Conservation (phyloP, 1,284 basidiomycete genomes). For the Ceratobasidium sp. region DNA sequence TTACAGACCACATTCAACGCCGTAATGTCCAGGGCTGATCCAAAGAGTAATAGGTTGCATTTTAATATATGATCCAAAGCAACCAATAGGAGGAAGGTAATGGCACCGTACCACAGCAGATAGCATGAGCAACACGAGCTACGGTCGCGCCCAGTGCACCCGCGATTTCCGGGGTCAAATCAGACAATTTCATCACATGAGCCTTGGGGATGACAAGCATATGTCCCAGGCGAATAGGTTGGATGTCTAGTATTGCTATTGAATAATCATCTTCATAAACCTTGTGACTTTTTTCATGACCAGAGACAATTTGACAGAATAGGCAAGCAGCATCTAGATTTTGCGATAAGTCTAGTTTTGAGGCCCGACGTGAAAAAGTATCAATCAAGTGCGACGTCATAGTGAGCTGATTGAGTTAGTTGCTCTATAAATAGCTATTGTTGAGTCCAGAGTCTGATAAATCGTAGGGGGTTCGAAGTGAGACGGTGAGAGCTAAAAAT, state of each 20-base stretch:
- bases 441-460: too few species aligned
- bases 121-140: constrained; percentile 68
- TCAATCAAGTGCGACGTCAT: constrained; percentile 39
- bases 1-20: constrained; percentile 79
- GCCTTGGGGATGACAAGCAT: constrained; percentile 73
- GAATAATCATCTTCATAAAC: constrained; percentile 73
- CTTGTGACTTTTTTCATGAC: constrained; percentile 60
- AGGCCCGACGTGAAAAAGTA: constrained; percentile 13
- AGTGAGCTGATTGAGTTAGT: background rate
- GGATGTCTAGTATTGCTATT: constrained; percentile 78
- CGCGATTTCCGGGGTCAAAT: constrained; percentile 70
- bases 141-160: constrained; percentile 68
- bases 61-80: background rate
- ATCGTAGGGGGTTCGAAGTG: too few species aligned
- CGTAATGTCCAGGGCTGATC: constrained; percentile 68
- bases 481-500: too few species aligned
- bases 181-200: constrained; percentile 69
- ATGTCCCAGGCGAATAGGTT: constrained; percentile 74
- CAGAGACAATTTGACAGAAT: constrained; percentile 70
- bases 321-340: constrained; percentile 55
- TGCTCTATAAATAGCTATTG: too few species aligned
- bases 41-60: background rate
- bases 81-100: background rate
- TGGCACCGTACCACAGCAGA: constrained; percentile 64
- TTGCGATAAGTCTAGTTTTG: too few species aligned